A percentile compares a stretch with the other conserved stretches of the same genome.
Evolutionary conservation across 768 basidiomycete species (phyloP).

Genomic region (Pholiota microspora): DNA sequence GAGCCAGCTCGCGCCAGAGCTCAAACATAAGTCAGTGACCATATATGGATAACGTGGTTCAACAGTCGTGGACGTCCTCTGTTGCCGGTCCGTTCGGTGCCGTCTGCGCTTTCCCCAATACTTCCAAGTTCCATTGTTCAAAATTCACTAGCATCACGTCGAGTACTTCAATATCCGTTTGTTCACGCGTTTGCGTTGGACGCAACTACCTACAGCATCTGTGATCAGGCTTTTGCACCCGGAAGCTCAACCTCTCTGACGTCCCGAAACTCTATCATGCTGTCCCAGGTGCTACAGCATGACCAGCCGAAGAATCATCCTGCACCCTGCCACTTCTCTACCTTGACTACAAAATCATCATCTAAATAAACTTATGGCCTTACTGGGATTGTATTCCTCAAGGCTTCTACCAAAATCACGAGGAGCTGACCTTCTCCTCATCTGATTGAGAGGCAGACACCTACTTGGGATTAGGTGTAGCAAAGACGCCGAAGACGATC

Average conservation of each 20-base stretch:
- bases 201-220: not conserved
- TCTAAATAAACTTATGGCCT: not conserved
- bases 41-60: conserved; percentile 39
- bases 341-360: not conserved
- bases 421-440: not conserved
- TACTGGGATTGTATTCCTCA: not conserved
- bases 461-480: not conserved
- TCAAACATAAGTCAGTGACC: conserved; percentile 20
- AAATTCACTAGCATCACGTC: too few species aligned
- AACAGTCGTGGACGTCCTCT: conserved; percentile 4
- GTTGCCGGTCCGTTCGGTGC: conserved; percentile 6
- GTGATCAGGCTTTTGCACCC: not conserved
- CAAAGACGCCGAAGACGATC: not conserved
- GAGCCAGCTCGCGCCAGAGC: not conserved
- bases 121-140: too few species aligned
- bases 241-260: not conserved
- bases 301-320: not conserved
- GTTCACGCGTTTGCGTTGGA: too few species aligned
- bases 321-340: not conserved
- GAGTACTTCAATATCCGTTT: too few species aligned
- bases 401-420: not conserved
- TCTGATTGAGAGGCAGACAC: not conserved
- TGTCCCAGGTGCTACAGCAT: not conserved
- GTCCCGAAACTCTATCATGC: not conserved
- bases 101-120: too few species aligned